Conservation (phyloP, 2,329 filamentous ascomycete species). For the Talaromyces sp. region DNA sequence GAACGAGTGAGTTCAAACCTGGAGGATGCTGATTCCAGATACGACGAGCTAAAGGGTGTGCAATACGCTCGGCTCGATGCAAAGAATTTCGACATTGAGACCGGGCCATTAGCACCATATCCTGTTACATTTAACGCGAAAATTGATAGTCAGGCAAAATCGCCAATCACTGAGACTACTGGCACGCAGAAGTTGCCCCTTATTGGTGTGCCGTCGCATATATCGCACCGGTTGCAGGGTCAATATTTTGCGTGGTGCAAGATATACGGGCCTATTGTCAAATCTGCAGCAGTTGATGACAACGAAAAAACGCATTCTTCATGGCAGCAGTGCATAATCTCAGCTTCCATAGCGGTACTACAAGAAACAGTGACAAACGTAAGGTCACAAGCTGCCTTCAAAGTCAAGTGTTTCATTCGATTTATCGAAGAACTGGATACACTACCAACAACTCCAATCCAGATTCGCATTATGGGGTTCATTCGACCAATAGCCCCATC, state of each 20-base stretch:
- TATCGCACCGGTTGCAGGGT: slow-evolving; percentile 52
- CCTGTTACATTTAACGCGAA: slow-evolving; percentile 31
- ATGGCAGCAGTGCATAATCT: slow-evolving; percentile 58
- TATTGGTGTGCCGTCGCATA: slow-evolving; percentile 44
- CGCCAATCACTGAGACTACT: slow-evolving; percentile 21
- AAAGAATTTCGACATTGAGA: slow-evolving; percentile 18
- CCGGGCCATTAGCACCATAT: slow-evolving; percentile 26
- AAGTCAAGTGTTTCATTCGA: slow-evolving; percentile 39
- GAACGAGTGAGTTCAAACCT: slow-evolving; percentile 23
- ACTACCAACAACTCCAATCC: slow-evolving; percentile 15
- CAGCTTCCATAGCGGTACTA: slow-evolving; percentile 42
- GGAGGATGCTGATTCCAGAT: slow-evolving; percentile 31
- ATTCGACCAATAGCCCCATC: slow-evolving; percentile 13
- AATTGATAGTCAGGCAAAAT: background rate
- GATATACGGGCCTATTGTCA: background rate
- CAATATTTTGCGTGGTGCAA: slow-evolving; percentile 60
- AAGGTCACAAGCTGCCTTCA: slow-evolving; percentile 34
- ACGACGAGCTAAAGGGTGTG: slow-evolving; percentile 25
- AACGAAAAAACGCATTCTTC: slow-evolving; percentile 14
- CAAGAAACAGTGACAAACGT: slow-evolving; percentile 30
- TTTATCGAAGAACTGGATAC: slow-evolving; percentile 21
- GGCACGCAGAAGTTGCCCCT: slow-evolving; percentile 54
- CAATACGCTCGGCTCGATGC: slow-evolving; percentile 30
- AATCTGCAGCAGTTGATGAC: background rate
- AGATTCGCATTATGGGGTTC: slow-evolving; percentile 58